Percentiles rank a stretch among this genome's conserved stretches.
Evolutionary conservation across 176 grass and related monocot species (phyloP).

Genomic region (Areca catechu): DNA sequence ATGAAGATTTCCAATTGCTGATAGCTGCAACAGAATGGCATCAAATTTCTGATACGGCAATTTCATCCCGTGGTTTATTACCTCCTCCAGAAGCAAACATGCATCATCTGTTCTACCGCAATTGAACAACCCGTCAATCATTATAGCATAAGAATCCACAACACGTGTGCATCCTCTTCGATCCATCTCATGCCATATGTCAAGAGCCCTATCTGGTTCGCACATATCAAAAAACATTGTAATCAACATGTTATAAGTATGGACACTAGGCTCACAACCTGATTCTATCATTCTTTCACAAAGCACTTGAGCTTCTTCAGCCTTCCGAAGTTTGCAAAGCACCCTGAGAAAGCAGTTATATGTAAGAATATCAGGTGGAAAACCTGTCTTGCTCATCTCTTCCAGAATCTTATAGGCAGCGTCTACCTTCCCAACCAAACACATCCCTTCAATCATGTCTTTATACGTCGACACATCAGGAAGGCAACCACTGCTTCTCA

Average conservation of each 20-base stretch:
- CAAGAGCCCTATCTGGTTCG: slow-evolving; percentile 49
- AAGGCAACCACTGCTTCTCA: slow-evolving; percentile 70
- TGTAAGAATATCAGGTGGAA: slow-evolving; percentile 82
- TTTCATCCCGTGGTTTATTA: slow-evolving; percentile 66
- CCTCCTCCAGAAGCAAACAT: slow-evolving; percentile 53
- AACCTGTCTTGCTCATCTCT: slow-evolving; percentile 77
- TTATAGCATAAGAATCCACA: slow-evolving; percentile 66
- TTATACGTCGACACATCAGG: slow-evolving; percentile 84
- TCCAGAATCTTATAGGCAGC: slow-evolving; percentile 64
- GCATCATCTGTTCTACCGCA: slow-evolving; percentile 58
- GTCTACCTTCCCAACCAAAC: slow-evolving; percentile 52
- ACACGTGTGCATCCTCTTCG: slow-evolving; percentile 44
- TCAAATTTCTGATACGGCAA: slow-evolving; percentile 69
- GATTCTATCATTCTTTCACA: slow-evolving; percentile 71
- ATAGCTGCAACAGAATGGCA: slow-evolving; percentile 56
- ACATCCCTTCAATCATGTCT: slow-evolving; percentile 94
- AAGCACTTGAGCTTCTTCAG: slow-evolving; percentile 40
- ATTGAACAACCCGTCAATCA: slow-evolving; percentile 81
- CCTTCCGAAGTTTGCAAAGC: slow-evolving; percentile 68
- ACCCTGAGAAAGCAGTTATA: slow-evolving; percentile 96
- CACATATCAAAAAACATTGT: slow-evolving; percentile 80
- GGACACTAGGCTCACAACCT: slow-evolving; percentile 78
- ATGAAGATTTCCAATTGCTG: slow-evolving; percentile 53
- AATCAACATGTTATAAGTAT: slow-evolving; percentile 93
- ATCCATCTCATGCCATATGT: slow-evolving; percentile 86